A percentile compares a stretch with the other conserved stretches of the same genome.
These are phyloP conservation scores for Thymus mandschuricus DNA, from an alignment of 257 asterid species.

Conservation along the genomic window DNA sequence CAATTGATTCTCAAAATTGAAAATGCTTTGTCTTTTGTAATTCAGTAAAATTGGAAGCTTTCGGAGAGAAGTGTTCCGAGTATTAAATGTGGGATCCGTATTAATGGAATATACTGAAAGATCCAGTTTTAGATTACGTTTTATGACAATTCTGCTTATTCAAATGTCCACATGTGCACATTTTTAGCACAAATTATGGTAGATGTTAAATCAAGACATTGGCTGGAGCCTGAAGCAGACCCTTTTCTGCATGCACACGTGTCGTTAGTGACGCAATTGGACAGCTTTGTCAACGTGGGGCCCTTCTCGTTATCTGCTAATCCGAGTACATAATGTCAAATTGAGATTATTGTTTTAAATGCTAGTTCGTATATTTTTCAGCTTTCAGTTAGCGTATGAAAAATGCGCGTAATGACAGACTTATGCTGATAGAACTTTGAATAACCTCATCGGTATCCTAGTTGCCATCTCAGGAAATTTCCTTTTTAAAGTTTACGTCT, in stretches of 20 bases:
- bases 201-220: neutral
- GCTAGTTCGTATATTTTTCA: neutral
- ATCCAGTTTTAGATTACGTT: neutral
- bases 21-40: slow-evolving; percentile 16
- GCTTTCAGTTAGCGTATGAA: neutral
- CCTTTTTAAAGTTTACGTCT: neutral
- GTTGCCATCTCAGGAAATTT: slow-evolving; percentile 8
- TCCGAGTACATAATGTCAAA: neutral
- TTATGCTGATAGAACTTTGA: neutral
- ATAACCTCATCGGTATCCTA: neutral
- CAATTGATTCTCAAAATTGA: slow-evolving; percentile 6
- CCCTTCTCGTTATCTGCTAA: neutral
- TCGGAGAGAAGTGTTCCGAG: neutral
- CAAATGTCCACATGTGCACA: neutral
- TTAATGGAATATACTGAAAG: neutral
- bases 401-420: neutral
- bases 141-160: neutral
- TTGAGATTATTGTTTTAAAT: neutral
- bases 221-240: neutral
- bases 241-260: too few species aligned
- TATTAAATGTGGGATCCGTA: neutral
- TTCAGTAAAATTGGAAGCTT: neutral
- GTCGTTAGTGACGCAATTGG: neutral
- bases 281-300: neutral
- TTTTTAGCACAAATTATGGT: neutral